These are phyloP conservation scores for Ustilago xerochloae DNA, from an alignment of 1,284 basidiomycete species.

Conservation along the genomic window DNA sequence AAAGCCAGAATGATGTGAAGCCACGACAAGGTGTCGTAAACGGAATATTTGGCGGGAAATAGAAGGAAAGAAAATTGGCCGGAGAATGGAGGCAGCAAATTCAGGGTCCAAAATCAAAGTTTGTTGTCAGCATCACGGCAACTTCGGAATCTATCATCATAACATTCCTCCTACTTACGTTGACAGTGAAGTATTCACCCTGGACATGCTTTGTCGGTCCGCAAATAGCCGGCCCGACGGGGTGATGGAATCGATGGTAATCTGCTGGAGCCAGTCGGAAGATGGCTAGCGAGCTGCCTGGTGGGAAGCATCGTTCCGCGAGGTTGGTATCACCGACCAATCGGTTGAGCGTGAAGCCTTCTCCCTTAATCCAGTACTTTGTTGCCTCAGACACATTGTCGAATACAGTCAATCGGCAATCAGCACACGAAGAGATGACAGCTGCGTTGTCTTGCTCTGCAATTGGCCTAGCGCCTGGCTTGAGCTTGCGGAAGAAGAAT, in stretches of 20 bases:
- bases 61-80: background rate
- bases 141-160: background rate
- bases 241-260: constrained; percentile 95
- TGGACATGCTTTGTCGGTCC: constrained; percentile 71
- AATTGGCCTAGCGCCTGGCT: constrained; percentile 81
- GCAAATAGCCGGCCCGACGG: constrained; percentile 78
- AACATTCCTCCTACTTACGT: constrained; percentile 72
- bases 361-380: constrained; percentile 94
- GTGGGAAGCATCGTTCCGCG: constrained; percentile 69
- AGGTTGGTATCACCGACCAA: constrained; percentile 75
- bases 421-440: constrained; percentile 85
- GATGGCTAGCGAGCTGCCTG: constrained; percentile 72
- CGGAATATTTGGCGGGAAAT: background rate
- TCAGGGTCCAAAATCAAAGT: background rate
- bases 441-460: constrained; percentile 79
- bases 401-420: constrained; percentile 94
- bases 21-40: background rate
- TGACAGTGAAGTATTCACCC: constrained; percentile 69
- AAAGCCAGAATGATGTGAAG: background rate
- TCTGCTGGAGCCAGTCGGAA: constrained; percentile 85
- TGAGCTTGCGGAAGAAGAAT: constrained; percentile 94
- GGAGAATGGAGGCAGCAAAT: constrained; percentile 4
- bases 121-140: background rate
- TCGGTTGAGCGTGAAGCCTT: constrained; percentile 84
- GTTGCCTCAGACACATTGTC: constrained; percentile 86